These are phyloP conservation scores for Aspergillus candidus DNA, from an alignment of 2,329 filamentous ascomycete species.

Conservation along the genomic window DNA sequence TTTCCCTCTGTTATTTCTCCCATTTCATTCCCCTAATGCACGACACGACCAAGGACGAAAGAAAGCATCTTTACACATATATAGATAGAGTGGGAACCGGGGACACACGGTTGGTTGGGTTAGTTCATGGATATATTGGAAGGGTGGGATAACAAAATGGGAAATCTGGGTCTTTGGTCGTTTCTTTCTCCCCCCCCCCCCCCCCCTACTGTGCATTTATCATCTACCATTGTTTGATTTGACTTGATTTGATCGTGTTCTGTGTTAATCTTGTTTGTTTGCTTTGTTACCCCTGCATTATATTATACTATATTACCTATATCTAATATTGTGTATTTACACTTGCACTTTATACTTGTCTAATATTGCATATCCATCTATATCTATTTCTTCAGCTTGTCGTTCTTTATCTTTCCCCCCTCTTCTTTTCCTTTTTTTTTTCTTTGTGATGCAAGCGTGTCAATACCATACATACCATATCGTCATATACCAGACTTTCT, in stretches of 20 bases:
- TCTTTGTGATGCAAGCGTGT: constrained; percentile 2
- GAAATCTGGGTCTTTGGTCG: too few species aligned
- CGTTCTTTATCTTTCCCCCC: constrained; percentile 1
- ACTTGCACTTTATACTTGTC: background rate
- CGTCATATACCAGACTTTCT: background rate
- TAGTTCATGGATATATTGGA: constrained; percentile 16
- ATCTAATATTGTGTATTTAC: background rate
- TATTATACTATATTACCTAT: background rate
- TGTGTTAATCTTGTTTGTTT: too few species aligned
- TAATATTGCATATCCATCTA: background rate
- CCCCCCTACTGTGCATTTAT: too few species aligned
- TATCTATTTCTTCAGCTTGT: background rate
- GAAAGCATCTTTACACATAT: constrained; percentile 11
- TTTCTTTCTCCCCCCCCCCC: too few species aligned
- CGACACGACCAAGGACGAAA: constrained; percentile 21
- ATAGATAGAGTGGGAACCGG: constrained; percentile 20
- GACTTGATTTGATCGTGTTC: too few species aligned
- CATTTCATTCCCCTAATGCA: constrained; percentile 14
- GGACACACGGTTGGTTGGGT: background rate
- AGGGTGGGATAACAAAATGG: constrained; percentile 2
- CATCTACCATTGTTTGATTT: too few species aligned
- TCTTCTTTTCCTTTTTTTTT: constrained; percentile 1
- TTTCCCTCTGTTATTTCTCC: constrained; percentile 1
- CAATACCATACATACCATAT: constrained; percentile 10
- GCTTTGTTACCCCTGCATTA: too few species aligned